These are phyloP conservation scores for Eucalyptus tenuipes DNA, from an alignment of 345 rosid species.

Conservation along the genomic window DNA sequence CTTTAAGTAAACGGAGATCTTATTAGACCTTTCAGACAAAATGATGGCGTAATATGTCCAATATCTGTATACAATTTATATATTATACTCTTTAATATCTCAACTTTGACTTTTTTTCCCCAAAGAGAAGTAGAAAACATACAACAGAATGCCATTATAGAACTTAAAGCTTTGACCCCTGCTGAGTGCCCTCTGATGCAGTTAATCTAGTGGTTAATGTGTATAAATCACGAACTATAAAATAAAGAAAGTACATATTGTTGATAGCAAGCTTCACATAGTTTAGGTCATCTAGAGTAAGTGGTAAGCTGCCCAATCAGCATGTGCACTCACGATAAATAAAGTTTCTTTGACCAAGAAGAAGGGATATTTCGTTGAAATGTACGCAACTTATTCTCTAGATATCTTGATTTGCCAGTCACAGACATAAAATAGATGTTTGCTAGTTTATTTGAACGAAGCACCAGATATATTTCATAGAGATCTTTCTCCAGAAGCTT, in stretches of 20 bases:
- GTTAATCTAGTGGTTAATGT: not conserved
- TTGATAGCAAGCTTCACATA: not conserved
- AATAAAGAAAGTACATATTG: not conserved
- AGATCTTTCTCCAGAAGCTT: not conserved
- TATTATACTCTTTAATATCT: not conserved
- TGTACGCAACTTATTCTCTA: not conserved
- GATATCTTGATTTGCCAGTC: not conserved
- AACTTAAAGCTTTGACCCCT: not conserved
- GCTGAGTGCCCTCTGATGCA: not conserved
- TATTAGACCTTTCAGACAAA: not conserved
- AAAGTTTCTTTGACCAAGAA: not conserved
- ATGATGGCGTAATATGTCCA: not conserved
- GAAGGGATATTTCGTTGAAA: not conserved
- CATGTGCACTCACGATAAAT: not conserved
- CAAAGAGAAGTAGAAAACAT: not conserved
- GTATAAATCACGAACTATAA: not conserved
- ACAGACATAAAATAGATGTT: not conserved
- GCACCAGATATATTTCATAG: not conserved
- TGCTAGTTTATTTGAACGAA: not conserved
- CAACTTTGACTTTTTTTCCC: not conserved
- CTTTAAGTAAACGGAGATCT: not conserved
- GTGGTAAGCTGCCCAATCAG: not conserved
- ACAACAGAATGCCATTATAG: not conserved
- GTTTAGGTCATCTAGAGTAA: not conserved
- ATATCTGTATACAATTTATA: not conserved